Conservation (phyloP, 345 rosid genomes). For the Arabidopsis arenosa region DNA sequence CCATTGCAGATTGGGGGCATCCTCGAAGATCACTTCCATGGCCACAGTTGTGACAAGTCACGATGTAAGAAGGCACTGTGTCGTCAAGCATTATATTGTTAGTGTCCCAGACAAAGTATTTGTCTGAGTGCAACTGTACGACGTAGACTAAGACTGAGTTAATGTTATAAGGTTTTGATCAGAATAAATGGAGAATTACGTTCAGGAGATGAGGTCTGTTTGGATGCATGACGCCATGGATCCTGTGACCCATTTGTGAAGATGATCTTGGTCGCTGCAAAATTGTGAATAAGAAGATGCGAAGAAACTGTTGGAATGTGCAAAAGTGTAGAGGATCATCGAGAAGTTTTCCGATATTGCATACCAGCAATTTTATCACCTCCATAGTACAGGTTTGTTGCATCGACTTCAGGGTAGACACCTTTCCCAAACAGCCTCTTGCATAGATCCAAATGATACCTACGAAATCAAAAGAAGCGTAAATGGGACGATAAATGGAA, state of each 20-base stretch:
- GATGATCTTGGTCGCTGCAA: constrained; percentile 80
- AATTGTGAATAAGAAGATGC: constrained; percentile 12
- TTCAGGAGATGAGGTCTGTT: constrained; percentile 77
- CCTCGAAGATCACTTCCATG: constrained; percentile 97
- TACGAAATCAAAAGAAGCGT: constrained; percentile 39
- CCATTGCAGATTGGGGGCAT: constrained; percentile 84
- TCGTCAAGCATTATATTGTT: constrained; percentile 17
- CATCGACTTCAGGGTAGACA: constrained; percentile 80
- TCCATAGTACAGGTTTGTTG: constrained; percentile 86
- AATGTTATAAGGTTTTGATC: constrained; percentile 29
- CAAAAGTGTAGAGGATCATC: constrained; percentile 15
- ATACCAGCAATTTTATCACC: constrained; percentile 85
- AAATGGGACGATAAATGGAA: neutral
- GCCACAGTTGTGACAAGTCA: constrained; percentile 88
- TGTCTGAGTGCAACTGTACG: constrained; percentile 53
- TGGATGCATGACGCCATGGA: constrained; percentile 99
- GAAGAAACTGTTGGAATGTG: constrained; percentile 7
- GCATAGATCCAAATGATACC: constrained; percentile 92
- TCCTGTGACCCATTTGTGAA: constrained; percentile 97
- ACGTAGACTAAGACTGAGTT: neutral
- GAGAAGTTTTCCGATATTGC: constrained; percentile 20
- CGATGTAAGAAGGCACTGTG: constrained; percentile 52
- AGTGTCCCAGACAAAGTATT: neutral
- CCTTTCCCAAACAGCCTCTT: constrained; percentile 78
- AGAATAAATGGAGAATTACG: constrained; percentile 52